phyloP scores from a whole-genome alignment of 139 green algal genomes.

The Chlorokybus atmophyticus region DNA sequence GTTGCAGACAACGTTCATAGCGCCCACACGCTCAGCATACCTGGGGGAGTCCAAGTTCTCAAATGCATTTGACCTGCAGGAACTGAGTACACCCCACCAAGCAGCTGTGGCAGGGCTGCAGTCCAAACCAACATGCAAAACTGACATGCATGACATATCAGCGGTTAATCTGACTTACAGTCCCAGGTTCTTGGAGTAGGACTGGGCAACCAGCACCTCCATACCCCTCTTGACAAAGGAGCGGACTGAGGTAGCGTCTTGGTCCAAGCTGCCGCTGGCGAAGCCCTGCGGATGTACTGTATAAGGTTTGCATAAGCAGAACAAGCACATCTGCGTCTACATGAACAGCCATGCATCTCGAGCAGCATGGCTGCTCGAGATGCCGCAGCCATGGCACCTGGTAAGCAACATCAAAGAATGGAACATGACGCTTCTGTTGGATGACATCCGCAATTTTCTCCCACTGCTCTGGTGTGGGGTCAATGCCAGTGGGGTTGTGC shows the following conservation, averaged over 20 bases:
- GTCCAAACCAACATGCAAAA: too few relatives aligned
- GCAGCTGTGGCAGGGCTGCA: too few relatives aligned
- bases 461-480: slow-evolving; percentile 94
- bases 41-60: too few relatives aligned
- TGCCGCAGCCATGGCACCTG: slow-evolving; percentile 37
- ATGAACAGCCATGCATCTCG: not conserved
- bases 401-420: slow-evolving; percentile 98
- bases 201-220: slow-evolving; percentile 68
- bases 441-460: slow-evolving; percentile 65
- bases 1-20: slow-evolving; percentile 64
- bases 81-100: too few relatives aligned
- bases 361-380: not conserved
- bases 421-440: slow-evolving; percentile 58
- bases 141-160: too few relatives aligned
- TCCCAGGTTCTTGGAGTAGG: slow-evolving; percentile 94
- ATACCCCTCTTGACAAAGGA: slow-evolving; percentile 76
- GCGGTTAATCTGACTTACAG: too few relatives aligned
- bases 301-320: not conserved
- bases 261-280: slow-evolving; percentile 71
- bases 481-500: slow-evolving; percentile 96
- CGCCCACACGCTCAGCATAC: slow-evolving; percentile 93
- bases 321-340: not conserved
- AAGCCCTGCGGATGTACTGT: slow-evolving; percentile 43
- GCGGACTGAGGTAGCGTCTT: slow-evolving; percentile 74
- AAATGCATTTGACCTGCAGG: too few relatives aligned